phyloP scores from a whole-genome alignment of 2,329 filamentous ascomycete species.

The Ophiostoma quercus region DNA sequence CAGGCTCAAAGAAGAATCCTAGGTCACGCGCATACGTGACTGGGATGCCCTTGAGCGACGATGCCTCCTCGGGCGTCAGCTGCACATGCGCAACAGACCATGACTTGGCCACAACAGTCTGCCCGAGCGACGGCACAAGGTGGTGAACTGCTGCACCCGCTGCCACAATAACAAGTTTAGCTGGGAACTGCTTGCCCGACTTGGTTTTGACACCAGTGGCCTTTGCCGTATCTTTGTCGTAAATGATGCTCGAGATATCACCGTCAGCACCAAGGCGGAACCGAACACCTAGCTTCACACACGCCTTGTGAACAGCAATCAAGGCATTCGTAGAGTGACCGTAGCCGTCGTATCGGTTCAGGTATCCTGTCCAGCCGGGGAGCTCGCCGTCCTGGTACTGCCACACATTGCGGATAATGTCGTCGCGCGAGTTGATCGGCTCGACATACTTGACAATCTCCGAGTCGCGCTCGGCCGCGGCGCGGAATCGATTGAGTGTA shows the following conservation, averaged over 20 bases:
- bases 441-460: not conserved
- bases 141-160: not conserved
- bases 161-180: not conserved
- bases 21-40: slow-evolving; percentile 57
- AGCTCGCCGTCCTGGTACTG: slow-evolving; percentile 44
- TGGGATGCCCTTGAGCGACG: slow-evolving; percentile 51
- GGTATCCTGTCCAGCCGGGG: slow-evolving; percentile 53
- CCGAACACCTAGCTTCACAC: not conserved
- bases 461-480: not conserved
- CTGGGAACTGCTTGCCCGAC: not conserved
- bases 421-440: slow-evolving; percentile 40
- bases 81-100: not conserved
- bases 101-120: not conserved
- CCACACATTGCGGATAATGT: slow-evolving; percentile 38
- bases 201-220: not conserved
- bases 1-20: slow-evolving; percentile 41
- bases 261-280: not conserved
- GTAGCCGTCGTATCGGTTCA: slow-evolving; percentile 54
- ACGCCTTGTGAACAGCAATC: slow-evolving; percentile 36
- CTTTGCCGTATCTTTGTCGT: not conserved
- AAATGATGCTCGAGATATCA: not conserved
- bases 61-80: slow-evolving; percentile 41
- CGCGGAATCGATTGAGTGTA: not conserved
- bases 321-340: slow-evolving; percentile 52
- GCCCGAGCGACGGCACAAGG: not conserved